Base-by-base conservation (phyloP, 2,329 filamentous ascomycete species). In the Colletotrichum graminicola region DNA sequence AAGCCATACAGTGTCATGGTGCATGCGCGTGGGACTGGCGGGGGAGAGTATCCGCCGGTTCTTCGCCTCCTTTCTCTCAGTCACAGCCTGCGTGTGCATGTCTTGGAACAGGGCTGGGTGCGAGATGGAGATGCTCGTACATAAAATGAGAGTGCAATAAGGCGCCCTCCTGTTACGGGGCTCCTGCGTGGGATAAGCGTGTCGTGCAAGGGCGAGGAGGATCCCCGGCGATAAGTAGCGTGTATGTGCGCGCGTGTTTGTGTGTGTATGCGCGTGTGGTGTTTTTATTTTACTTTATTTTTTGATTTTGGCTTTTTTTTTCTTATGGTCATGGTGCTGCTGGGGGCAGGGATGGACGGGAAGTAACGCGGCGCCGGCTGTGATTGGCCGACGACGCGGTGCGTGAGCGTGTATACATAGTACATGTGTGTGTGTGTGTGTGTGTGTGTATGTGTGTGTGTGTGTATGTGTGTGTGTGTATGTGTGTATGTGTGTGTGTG, bases 321-420 rank as follows among this genome's bases (percentile, higher is more conserved):
- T n/a, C n/a, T n/a, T n/a, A n/a, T n/a, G 45, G 52, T 54, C 21
- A 10, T 55, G 52, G n/a, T 64, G 34, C 49, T 71, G 52, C 39
- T 49, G 52, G 36, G 55, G 36, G 60, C 68, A 71, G 68, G 68
- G 69, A 66, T 61, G 43, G 66, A 60, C 65, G 66, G 66, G 66
- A 64, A 56, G 60, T 32, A 52, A 1, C 21, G 36, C 43, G n/a
- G 36, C 49, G 66, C 32, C 41, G 7, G 54, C 41, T 51, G 54
- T 26, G 55, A 72, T 72, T 72, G 69, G 69, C 34, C 26, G 6
- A 62, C 65, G 49, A 70, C 69, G 66, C 66, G 69, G 60, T n/a
- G 43, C 7, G 43, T n/a, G 43, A 3, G 34, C 32, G 41, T 68
- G 55, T n/a, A 16, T 56, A 49, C n/a, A n/a, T n/a, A n/a, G n/a